Base-by-base conservation (phyloP, 176 grass and related monocot species). In the Eleusine coracana region DNA sequence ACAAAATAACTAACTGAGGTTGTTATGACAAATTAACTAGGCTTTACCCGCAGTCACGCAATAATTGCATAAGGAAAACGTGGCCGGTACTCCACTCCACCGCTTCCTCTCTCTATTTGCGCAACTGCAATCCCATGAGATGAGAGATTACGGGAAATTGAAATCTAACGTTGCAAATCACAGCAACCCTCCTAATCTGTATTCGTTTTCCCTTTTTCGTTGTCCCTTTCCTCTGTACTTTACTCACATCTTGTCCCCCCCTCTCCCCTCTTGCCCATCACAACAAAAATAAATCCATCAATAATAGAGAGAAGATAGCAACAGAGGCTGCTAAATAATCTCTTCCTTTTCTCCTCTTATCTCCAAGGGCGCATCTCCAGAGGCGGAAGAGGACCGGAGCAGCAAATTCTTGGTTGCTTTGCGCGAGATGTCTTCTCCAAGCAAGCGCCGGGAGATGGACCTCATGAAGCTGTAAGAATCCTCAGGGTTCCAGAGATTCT, bases 401-500 rank as follows among this genome's bases (percentile, higher is more conserved):
- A 14, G 38, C 38, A 17, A 48, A 72, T 83, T 66, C 56, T 45
- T 76, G 50, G 50, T 27, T 48, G 44, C 11, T 62, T 16, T 1
- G 2, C 10, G 56, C 51, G 62, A 67, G 80, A 97, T 97, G 95
- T 97, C 95, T 37, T 97, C 92, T 3, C 95, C 92, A 4, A 94
- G 92, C 95, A 97, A 97, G 83, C 95, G 95, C 78, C 92, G 95
- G 45, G 95, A 97, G 87, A 97, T 97, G 95, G 95, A 97, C 84
- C 88, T 97, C 28, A 97, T 97, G 95, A 97, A 97, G 91, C 86
- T 97, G 95, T 97, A 54, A 91, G 86, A 79, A 79, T 88, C 79
- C 76, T 41, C 13, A 49, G 66, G 28, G 39, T 40, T 59, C 31
- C n/a, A 38, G 39, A 31, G 29, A 12, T 82, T 61, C 82, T 21